Base-by-base conservation (phyloP, 2,329 filamentous ascomycete genomes). In the Lasiodiplodia theobromae region DNA sequence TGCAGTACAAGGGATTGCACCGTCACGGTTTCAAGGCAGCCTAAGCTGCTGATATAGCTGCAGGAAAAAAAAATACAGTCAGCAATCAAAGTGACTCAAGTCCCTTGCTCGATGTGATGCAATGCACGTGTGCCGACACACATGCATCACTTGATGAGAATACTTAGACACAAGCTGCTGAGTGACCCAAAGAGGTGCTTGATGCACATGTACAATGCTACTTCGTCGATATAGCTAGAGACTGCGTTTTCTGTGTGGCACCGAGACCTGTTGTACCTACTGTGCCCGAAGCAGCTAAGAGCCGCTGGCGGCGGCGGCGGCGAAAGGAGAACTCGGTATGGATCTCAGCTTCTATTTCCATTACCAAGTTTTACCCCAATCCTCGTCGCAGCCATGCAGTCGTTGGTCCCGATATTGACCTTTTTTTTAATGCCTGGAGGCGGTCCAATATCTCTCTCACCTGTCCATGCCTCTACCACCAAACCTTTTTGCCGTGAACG, bases 401-500 rank as follows among this genome's bases (percentile, higher is more conserved):
- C 25, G 16, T 51, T 12, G 51, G 11, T 60, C 44, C 40, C 12
- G 47, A n/a, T 51, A 16, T 51, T 51, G n/a, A 28, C n/a, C 28
- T 18, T 7, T 34, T 63, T 37, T 34, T 34, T 8, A 34, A 47
- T 47, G 44, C 3, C 10, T 47, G 44, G n/a, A 47, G 44, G 44
- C n/a, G 44, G 10, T 47, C 44, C 44, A 47, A 18, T 47, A n/a
- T n/a, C 44, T 47, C 44, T 47, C 44, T 47, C 21, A 7, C 11
- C 37, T 31, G 7, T 18, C 18, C 57, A 4, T 31, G n/a, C 47
- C 60, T 64, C 47, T 64, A 38, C 28, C 60, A 64, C 40, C 44
- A 11, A 52, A 38, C 44, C 44, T 8, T 52, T 12, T 64, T 49
- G 16, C 44, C 14, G 5, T 38, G 28, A 28, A 37, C 28, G 18